Conservation (phyloP, 2,329 filamentous ascomycete genomes). For the Fusarium nurragi region DNA sequence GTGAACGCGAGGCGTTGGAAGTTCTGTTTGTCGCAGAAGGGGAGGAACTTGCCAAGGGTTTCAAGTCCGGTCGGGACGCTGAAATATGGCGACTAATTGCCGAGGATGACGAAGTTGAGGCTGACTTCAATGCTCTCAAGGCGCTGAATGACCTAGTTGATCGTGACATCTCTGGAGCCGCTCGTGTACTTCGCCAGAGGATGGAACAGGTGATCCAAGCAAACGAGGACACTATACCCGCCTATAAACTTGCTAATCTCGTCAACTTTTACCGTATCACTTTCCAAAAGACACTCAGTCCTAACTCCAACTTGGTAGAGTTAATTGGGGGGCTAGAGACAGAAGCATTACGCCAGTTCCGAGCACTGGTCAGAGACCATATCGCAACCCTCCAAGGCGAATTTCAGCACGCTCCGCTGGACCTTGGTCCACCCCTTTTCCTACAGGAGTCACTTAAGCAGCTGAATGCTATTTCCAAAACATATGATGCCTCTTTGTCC, state of each 20-base stretch:
- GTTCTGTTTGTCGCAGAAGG: slow-evolving; percentile 90
- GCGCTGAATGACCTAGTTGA: slow-evolving; percentile 88
- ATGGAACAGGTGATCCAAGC: slow-evolving; percentile 92
- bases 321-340: slow-evolving; percentile 74
- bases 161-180: slow-evolving; percentile 82
- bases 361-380: slow-evolving; percentile 81
- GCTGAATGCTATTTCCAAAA: slow-evolving; percentile 81
- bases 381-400: slow-evolving; percentile 78
- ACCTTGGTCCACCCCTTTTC: slow-evolving; percentile 82
- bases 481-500: slow-evolving; percentile 83
- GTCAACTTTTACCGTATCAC: slow-evolving; percentile 89
- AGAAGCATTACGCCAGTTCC: slow-evolving; percentile 84
- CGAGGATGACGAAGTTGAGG: slow-evolving; percentile 63
- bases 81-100: slow-evolving; percentile 81
- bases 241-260: slow-evolving; percentile 90
- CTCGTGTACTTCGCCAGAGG: slow-evolving; percentile 84
- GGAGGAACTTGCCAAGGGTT: slow-evolving; percentile 84
- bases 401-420: slow-evolving; percentile 73
- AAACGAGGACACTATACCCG: slow-evolving; percentile 87
- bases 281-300: slow-evolving; percentile 80
- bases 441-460: slow-evolving; percentile 82
- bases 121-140: slow-evolving; percentile 79
- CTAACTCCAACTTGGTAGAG: slow-evolving; percentile 74
- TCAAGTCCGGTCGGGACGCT: slow-evolving; percentile 80
- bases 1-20: slow-evolving; percentile 91